Evolutionary conservation across 176 grass and related monocot species (phyloP), one percentile per base, ranked within the genome.

Genomic region (Hyparrhenia diplandra): DNA sequence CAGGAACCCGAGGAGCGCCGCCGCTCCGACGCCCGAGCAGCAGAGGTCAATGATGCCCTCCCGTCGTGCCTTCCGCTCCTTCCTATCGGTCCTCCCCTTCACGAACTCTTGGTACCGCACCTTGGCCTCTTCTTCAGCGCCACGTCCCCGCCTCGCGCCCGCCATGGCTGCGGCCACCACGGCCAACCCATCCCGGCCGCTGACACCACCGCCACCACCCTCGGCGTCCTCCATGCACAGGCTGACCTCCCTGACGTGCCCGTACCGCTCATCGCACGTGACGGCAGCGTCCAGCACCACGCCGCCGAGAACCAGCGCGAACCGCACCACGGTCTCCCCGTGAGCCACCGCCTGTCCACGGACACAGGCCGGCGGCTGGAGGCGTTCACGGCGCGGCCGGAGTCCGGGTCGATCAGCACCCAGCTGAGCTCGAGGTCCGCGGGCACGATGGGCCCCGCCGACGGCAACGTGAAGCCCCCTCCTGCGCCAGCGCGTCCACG

Each of bases 391-490:
- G 95, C 85, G 36, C 83, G 85, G 13, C 72, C 42, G 2, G 77
- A 18, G 2, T 29, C 69, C 18, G 89, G 90, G 70, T 97, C 87
- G 51, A 91, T 78, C 54, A 93, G 51, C 1, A 93, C 73, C 96
- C 96, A 99, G 90, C 87, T 99, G 6, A 99, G 86, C 37, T 79
- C 57, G 13, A 93, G 87, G 8, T 91, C 90, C 0, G 57, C 29
- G 0, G 82, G 82, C 9, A 73, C 49, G 69, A 91, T 79, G 13
- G 47, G 34, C 21, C 41, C 4, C n/a, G 51, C 0, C 10, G 54
- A 69, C 37, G 55, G 47, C n/a, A n/a, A n/a, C 20, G 83, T 25
- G 69, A 83, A 83, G 37, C n/a, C n/a, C 88, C 82, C 30, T 90
- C 85, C 76, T 85, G 79, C 10, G 86, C 59, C 25, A 95, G 82